Base-by-base conservation (phyloP, 768 basidiomycete species). In the Inosperma sp. region DNA sequence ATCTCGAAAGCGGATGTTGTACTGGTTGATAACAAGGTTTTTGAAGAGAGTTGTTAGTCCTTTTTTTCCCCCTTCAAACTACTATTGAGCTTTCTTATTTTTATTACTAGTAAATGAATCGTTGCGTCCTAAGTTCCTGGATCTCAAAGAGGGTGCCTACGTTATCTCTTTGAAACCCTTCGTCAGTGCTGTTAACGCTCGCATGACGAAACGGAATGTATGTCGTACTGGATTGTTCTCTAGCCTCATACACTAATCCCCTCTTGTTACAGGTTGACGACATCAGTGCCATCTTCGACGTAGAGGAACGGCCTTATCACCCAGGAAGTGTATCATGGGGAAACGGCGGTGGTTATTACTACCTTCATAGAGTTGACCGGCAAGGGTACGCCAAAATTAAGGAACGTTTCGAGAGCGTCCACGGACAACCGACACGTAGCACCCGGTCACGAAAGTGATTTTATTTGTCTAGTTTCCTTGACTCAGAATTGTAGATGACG, bases 141-240 rank as follows among this genome's bases (percentile, higher is more conserved):
- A 99, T 62, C 72, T 98, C 53, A 96, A 93, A 62, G 91, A 95
- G 52, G 90, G 91, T 16, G 92, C 93, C 0, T 84, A 84, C 41
- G 88, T 99, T 40, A 80, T 98, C 30, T 93, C 90, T 16, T 71
- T 99, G 14, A 82, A 86, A 52, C 91, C 93, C 1, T 96, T 91
- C 55, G 84, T 93, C 49, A 79, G 84, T 26, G 79, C 81, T 0
- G 59, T 77, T 29, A 78, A 85, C 57, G 86, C 84, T 35, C 81
- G 88, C 30, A 73, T 96, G 51, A 91, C 88, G 0, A 85, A 92
- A 58, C 85, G 88, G 37, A 95, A 93, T 57, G 86, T 88, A 57
- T 48, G 83, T 57, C 64, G 7, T 40, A 33, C n/a, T 40, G 29
- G 35, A 19, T 36, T 31, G 22, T 41, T 34, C 10, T 37, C 35